Evolutionary conservation across 2,329 filamentous ascomycete genomes (phyloP).

Genomic region (Claviceps africana): DNA sequence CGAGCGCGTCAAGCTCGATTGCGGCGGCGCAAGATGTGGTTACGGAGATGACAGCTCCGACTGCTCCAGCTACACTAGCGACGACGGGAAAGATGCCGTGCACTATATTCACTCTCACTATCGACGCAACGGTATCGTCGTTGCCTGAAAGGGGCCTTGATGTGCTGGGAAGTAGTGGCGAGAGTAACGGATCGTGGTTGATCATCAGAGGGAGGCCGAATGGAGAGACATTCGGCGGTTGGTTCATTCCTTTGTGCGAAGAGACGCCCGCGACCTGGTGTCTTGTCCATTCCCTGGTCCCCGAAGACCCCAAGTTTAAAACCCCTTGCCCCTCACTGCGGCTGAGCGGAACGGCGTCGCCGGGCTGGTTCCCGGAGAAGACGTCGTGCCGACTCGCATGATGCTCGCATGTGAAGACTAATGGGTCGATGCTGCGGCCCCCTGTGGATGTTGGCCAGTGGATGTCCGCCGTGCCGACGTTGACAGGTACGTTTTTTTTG

Average conservation of each 20-base stretch:
- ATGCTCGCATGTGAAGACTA: constrained; percentile 19
- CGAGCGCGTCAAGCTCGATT: constrained; percentile 91
- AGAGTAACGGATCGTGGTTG: background rate
- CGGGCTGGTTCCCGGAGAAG: constrained; percentile 31
- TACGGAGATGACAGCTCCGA: constrained; percentile 57
- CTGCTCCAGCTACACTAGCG: constrained; percentile 52
- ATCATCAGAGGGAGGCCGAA: constrained; percentile 8
- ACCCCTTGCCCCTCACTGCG: constrained; percentile 11
- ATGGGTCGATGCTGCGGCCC: constrained; percentile 42
- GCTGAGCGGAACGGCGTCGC: constrained; percentile 14
- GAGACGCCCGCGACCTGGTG: constrained; percentile 13
- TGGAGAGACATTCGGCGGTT: constrained; percentile 18
- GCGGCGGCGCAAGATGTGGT: constrained; percentile 76
- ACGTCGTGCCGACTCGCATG: constrained; percentile 7
- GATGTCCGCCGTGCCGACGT: constrained; percentile 10
- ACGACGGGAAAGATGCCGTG: constrained; percentile 40
- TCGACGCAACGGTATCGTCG: constrained; percentile 51
- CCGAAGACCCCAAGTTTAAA: background rate
- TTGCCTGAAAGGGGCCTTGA: constrained; percentile 23
- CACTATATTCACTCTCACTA: constrained; percentile 32
- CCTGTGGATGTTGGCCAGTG: constrained; percentile 16
- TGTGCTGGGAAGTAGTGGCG: background rate
- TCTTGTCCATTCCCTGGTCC: constrained; percentile 10
- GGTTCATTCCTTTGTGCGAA: constrained; percentile 21
- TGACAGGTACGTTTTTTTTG: constrained; percentile 18